Conservation (phyloP, 73 alveolate species). For the Blepharisma japonicum region DNA sequence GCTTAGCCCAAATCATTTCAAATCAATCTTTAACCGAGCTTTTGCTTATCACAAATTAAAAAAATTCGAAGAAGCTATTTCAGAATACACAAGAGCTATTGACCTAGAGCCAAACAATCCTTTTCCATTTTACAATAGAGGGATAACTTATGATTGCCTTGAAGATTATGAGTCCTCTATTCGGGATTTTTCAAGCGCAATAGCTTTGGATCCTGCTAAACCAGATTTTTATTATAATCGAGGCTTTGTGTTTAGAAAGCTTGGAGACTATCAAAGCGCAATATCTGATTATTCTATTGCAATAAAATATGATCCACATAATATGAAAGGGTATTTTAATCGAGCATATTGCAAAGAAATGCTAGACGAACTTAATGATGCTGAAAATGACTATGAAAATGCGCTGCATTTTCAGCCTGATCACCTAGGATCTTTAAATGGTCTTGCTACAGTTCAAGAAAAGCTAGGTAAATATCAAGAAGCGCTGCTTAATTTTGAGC, state of each 20-base stretch:
- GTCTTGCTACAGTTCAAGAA: conserved; percentile 89
- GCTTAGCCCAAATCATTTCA: conserved; percentile 72
- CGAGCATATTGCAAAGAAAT: conserved; percentile 96
- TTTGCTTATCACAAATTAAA: conserved; percentile 96
- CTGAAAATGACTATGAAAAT: conserved; percentile 84
- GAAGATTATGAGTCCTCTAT: conserved; percentile 92
- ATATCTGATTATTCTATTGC: conserved; percentile 86
- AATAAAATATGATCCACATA: conserved; percentile 75
- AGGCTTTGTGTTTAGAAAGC: conserved; percentile 93
- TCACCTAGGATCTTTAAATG: conserved; percentile 84
- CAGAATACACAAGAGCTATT: conserved; percentile 84
- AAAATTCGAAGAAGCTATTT: conserved; percentile 89
- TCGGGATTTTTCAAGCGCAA: conserved; percentile 88
- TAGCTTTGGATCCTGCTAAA: conserved; percentile 83
- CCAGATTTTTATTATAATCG: conserved; percentile 96
- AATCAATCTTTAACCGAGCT: conserved; percentile 88
- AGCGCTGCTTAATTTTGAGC: conserved; percentile 37
- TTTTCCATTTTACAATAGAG: conserved; percentile 94
- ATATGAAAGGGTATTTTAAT: conserved; percentile 90
- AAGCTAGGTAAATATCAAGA: conserved; percentile 49
- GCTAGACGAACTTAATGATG: conserved; percentile 81
- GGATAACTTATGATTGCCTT: conserved; percentile 87
- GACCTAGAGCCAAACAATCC: conserved; percentile 92
- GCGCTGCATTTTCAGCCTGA: conserved; percentile 61
- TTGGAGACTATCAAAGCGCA: conserved; percentile 79